phyloP scores from a whole-genome alignment of 2,329 filamentous ascomycete species.

The Dactylella cylindrospora region DNA sequence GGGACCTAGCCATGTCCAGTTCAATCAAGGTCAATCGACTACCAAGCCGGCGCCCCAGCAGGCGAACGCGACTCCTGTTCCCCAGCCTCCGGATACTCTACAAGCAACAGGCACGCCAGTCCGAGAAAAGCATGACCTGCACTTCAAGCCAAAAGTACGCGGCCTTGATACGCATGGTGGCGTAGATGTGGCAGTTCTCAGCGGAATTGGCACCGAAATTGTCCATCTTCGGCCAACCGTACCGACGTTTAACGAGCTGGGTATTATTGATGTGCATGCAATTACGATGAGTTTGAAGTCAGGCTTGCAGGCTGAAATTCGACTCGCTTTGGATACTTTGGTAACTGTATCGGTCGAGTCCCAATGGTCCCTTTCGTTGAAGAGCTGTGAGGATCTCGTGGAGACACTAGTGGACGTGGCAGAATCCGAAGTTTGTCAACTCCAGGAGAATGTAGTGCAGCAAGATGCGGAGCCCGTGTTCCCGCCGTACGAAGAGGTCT shows the following conservation, averaged over 20 bases:
- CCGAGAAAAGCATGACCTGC: slow-evolving; percentile 44
- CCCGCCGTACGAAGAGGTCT: slow-evolving; percentile 81
- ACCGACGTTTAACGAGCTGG: slow-evolving; percentile 74
- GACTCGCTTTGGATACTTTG: slow-evolving; percentile 82
- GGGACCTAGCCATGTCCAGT: background rate
- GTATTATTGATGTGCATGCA: slow-evolving; percentile 84
- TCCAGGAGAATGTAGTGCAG: slow-evolving; percentile 82
- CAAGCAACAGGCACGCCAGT: slow-evolving; percentile 22
- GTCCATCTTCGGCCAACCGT: slow-evolving; percentile 70
- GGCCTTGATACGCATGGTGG: slow-evolving; percentile 68
- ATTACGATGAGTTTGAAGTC: slow-evolving; percentile 87
- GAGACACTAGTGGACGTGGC: slow-evolving; percentile 88
- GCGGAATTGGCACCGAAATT: slow-evolving; percentile 67
- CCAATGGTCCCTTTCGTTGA: slow-evolving; percentile 66
- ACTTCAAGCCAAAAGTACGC: slow-evolving; percentile 56
- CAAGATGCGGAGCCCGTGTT: slow-evolving; percentile 84
- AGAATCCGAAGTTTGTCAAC: slow-evolving; percentile 78
- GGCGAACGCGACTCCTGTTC: slow-evolving; percentile 1
- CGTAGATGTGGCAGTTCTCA: slow-evolving; percentile 67
- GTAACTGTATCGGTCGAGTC: slow-evolving; percentile 68
- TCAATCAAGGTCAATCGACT: slow-evolving; percentile 52
- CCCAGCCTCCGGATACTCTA: slow-evolving; percentile 13
- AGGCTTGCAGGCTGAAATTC: slow-evolving; percentile 85
- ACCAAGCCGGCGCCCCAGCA: slow-evolving; percentile 21
- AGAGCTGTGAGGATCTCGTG: slow-evolving; percentile 80